Percentiles rank a stretch among this genome's conserved stretches.
Evolutionary conservation across 345 rosid species (phyloP).

Genomic region (Microcos paniculata): DNA sequence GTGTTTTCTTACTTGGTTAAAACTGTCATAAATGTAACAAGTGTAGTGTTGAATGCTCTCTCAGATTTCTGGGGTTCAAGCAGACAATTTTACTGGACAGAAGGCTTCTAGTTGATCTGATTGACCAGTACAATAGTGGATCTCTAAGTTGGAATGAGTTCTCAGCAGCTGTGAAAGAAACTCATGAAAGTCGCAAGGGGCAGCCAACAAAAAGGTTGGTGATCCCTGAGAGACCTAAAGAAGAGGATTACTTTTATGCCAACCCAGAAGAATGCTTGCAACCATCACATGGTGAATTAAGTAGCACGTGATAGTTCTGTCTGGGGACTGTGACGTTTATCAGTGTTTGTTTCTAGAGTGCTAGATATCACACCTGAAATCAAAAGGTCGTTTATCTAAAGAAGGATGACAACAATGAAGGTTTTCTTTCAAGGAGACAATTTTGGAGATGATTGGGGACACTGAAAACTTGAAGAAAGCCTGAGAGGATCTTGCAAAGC

Average conservation of each 20-base stretch:
- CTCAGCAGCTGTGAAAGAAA: constrained; percentile 67
- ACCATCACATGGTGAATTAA: constrained; percentile 36
- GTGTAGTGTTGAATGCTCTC: not conserved
- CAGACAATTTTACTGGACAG: constrained; percentile 78
- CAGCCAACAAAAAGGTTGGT: constrained; percentile 58
- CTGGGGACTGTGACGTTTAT: constrained; percentile 14
- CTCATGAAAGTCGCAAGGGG: constrained; percentile 72
- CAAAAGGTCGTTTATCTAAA: constrained; percentile 16
- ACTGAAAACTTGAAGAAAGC: constrained; percentile 10
- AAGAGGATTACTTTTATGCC: constrained; percentile 92
- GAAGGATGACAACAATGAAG: constrained; percentile 11
- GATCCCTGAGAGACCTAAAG: constrained; percentile 80
- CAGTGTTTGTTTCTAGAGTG: constrained; percentile 8
- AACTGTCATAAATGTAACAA: not conserved
- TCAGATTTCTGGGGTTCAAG: constrained; percentile 88
- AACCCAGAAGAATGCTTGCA: constrained; percentile 93
- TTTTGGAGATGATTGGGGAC: constrained; percentile 11
- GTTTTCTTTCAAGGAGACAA: constrained; percentile 15
- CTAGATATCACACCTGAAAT: constrained; percentile 31
- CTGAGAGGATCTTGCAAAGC: constrained; percentile 20
- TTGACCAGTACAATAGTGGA: constrained; percentile 67
- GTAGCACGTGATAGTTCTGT: constrained; percentile 34
- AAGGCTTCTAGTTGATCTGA: constrained; percentile 71
- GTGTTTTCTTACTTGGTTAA: not conserved
- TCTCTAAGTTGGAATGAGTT: constrained; percentile 79